These are phyloP conservation scores for Astragalus glycyphyllos DNA, from an alignment of 306 rosid species.

Conservation along the genomic window DNA sequence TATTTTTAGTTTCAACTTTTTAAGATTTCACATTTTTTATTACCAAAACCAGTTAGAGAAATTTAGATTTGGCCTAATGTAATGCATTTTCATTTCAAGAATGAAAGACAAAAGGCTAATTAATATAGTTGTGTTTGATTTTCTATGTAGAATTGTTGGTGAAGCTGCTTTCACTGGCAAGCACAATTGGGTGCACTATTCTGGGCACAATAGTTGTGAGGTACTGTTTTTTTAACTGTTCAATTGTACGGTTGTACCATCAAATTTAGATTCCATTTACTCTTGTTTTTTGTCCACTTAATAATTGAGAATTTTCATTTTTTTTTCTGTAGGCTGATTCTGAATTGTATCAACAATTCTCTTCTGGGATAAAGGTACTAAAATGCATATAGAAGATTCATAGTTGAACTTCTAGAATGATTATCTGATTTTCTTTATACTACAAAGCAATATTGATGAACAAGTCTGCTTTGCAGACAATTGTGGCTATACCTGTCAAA, in stretches of 20 bases:
- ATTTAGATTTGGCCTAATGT: too few species aligned
- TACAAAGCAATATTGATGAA: slow-evolving; percentile 44
- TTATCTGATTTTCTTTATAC: slow-evolving; percentile 21
- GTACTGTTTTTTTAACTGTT: slow-evolving; percentile 36
- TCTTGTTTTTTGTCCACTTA: slow-evolving; percentile 27
- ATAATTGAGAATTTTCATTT: slow-evolving; percentile 19
- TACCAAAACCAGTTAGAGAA: too few species aligned
- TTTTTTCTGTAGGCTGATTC: slow-evolving; percentile 56
- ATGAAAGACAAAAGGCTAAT: slow-evolving; percentile 37
- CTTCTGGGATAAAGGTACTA: slow-evolving; percentile 81
- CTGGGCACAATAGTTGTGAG: slow-evolving; percentile 42
- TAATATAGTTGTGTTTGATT: slow-evolving; percentile 41
- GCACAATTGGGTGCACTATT: slow-evolving; percentile 69
- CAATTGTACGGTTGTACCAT: neutral
- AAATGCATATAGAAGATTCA: too few species aligned
- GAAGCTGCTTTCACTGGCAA: slow-evolving; percentile 77
- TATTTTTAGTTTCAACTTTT: too few species aligned
- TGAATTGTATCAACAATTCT: slow-evolving; percentile 59
- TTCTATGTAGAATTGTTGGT: slow-evolving; percentile 65
- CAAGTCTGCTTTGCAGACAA: slow-evolving; percentile 63
- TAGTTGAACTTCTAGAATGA: too few species aligned
- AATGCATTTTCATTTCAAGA: neutral
- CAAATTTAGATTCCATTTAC: neutral
- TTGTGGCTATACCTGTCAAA: slow-evolving; percentile 64
- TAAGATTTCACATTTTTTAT: too few species aligned